Base-by-base conservation (phyloP, 352 stramenopile genomes). In the Phytophthora sojae region DNA sequence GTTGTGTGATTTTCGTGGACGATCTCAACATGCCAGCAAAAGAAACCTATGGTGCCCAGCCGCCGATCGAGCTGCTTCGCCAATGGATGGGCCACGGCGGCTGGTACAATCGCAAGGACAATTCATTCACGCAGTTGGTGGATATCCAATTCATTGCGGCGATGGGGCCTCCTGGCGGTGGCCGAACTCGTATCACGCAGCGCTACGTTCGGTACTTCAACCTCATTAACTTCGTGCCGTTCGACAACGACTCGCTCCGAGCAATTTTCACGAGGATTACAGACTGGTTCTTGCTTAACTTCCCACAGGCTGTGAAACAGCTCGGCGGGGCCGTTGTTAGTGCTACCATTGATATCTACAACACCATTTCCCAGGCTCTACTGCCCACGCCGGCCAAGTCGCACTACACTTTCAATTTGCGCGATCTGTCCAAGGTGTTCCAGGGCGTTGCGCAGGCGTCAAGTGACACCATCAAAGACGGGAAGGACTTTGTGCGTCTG, bases 11-110 rank as follows among this genome's bases (percentile, higher is more conserved):
- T 30, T 98, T 98, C 65, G 93, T 98, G 0, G 94, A 98, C 66
- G 95, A 98, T 58, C 79, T 98, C 17, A 98, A 98, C 70, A 98
- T 98, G 95, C 95, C 95, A 0, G 92, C 92, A 0, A 98, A 98
- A 61, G 95, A 98, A 67, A 96, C 92, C 47, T 98, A 98, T 61
- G 95, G 95, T 7, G 94, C 94, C 3, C 95, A 98, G 65, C 95
- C 95, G 14, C 94, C 95, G 4, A 98, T 98, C 32, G 95, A 98
- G 69, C 76, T 98, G 12, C 68, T 98, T 57, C 83, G 95, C 1
- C 94, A 98, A 71, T 98, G 93, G 91, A 98, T 98, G 90, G 95
- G 96, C 19, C 93, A 98, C 63, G 90, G 88, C 5, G 95, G 95
- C 5, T 98, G 94, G 93, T 98, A 98, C 79, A 96, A 98, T 59